These are phyloP conservation scores for Pachyrhizus erosus DNA, from an alignment of 306 rosid species.

Conservation along the genomic window DNA sequence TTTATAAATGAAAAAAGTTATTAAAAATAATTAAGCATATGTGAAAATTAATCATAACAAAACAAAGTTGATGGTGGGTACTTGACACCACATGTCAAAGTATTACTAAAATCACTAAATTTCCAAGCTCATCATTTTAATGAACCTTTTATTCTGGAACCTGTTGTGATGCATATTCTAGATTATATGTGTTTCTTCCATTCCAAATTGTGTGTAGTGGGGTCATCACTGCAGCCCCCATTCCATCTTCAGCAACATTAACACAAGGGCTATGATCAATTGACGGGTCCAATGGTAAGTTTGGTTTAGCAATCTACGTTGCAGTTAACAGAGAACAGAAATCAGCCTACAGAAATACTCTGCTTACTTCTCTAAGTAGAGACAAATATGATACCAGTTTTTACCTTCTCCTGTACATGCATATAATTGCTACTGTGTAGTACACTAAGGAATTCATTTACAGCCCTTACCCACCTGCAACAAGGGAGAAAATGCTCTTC, in stretches of 20 bases:
- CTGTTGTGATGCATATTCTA: too few relatives aligned
- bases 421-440: conserved; percentile 59
- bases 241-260: conserved; percentile 61
- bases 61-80: too few relatives aligned
- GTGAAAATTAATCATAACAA: too few relatives aligned
- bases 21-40: too few relatives aligned
- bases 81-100: too few relatives aligned
- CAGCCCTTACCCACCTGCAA: conserved; percentile 89
- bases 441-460: conserved; percentile 62
- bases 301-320: conserved; percentile 46
- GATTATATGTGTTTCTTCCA: background rate
- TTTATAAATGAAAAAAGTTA: too few relatives aligned
- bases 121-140: too few relatives aligned
- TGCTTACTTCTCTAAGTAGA: background rate
- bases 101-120: too few relatives aligned
- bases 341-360: conserved; percentile 29
- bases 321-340: conserved; percentile 37
- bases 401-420: conserved; percentile 68
- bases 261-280: conserved; percentile 74
- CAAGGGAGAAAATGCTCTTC: background rate
- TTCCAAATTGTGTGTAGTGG: background rate
- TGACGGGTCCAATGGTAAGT: conserved; percentile 44
- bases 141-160: too few relatives aligned
- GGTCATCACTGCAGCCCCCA: conserved; percentile 64
- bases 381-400: background rate